phyloP scores from a whole-genome alignment of 139 green algal species.

The Cymbomonas tetramitiformis region DNA sequence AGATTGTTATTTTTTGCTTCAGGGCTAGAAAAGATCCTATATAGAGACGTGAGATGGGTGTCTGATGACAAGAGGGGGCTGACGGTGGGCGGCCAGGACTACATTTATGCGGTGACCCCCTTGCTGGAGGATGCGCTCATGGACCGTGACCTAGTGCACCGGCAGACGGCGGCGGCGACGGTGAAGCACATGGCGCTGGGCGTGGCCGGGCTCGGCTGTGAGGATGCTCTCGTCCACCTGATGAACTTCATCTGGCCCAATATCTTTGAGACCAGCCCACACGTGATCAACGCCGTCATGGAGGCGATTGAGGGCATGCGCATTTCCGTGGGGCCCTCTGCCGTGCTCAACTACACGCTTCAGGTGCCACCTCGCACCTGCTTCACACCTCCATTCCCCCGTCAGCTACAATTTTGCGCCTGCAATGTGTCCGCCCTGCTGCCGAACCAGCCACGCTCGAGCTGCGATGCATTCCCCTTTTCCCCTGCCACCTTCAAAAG shows the following conservation, averaged over 20 bases:
- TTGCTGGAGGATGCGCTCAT: slow-evolving; percentile 91
- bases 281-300: slow-evolving; percentile 81
- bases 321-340: slow-evolving; percentile 61
- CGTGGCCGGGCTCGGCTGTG: slow-evolving; percentile 80
- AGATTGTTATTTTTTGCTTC: too few relatives aligned
- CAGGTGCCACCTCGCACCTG: background rate
- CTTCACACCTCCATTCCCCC: background rate
- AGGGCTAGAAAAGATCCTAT: too few relatives aligned
- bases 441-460: too few relatives aligned
- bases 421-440: background rate
- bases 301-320: slow-evolving; percentile 81
- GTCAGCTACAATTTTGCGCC: background rate
- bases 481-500: too few relatives aligned
- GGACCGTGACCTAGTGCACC: slow-evolving; percentile 87
- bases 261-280: slow-evolving; percentile 88
- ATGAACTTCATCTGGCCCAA: slow-evolving; percentile 98
- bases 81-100: slow-evolving; percentile 23
- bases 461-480: too few relatives aligned
- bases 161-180: slow-evolving; percentile 79
- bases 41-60: too few relatives aligned
- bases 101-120: slow-evolving; percentile 91
- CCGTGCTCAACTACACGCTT: slow-evolving; percentile 69
- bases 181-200: slow-evolving; percentile 83
- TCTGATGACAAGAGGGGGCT: too few relatives aligned
- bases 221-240: slow-evolving; percentile 87